Evolutionary conservation across 257 asterid species (phyloP), one percentile per base, ranked within the genome.

Genomic region (Solanum raphanifolium): DNA sequence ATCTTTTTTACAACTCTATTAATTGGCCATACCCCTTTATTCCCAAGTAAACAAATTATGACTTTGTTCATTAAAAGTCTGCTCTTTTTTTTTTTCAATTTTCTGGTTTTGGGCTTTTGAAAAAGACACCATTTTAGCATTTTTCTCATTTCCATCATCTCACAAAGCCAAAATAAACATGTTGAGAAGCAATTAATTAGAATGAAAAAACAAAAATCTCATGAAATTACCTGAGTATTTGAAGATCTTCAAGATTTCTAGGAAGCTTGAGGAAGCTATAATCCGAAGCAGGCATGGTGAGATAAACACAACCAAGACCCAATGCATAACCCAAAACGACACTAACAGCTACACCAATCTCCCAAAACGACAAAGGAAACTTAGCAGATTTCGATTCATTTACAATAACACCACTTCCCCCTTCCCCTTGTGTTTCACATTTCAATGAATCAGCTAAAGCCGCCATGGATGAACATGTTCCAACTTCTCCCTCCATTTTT

Each of bases 211-310:
- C 2, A 27, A 29, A 38, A 31, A 39, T 6, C 2, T 15, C 60
- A 78, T n/a, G 23, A 2, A 35, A 74, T 31, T 87, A 96, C 99
- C 97, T 95, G 88, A 96, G 98, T 87, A 94, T 88, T 88, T 96
- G 99, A 83, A 96, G 93, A 92, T 96, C 99, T 90, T 95, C 89
- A 36, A 96, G 95, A 83, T 97, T 90, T 83, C 96, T 95, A 6
- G 99, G 99, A 83, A 96, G 96, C 94, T 93, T 95, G 86, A 96
- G 98, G 92, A 96, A 95, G 93, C 94, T 95, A 89, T 95, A 96
- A 93, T 96, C 99, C 25, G 99, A 94, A 25, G 93, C 93, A 35
- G 99, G 99, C 98, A 96, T 90, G 74, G 99, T 95, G 27, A 96
- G 87, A 86, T 96, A 96, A 29, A 96, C 91, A 86, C 92, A 95